Conservation (phyloP, 2,329 filamentous ascomycete genomes). For the Talaromyces atroroseus region DNA sequence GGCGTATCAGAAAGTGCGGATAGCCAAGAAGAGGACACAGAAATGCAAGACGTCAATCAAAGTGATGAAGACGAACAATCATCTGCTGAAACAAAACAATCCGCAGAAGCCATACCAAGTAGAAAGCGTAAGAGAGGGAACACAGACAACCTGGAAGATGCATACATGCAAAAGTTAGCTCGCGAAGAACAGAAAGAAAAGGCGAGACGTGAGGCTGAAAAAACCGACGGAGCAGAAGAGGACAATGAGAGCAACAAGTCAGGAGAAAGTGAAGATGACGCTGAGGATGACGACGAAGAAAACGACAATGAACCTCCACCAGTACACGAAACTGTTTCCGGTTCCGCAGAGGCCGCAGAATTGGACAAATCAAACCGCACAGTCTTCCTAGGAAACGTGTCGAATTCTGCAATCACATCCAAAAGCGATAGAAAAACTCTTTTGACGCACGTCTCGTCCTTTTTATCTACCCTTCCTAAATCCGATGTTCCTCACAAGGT, state of each 20-base stretch:
- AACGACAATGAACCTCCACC: conserved; percentile 24
- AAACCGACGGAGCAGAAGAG: conserved; percentile 50
- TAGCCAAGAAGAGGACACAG: conserved; percentile 31
- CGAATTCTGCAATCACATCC: conserved; percentile 72
- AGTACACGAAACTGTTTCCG: conserved; percentile 35
- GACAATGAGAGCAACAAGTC: conserved; percentile 38
- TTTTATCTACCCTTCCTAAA: conserved; percentile 52
- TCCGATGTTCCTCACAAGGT: conserved; percentile 61
- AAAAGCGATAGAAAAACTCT: conserved; percentile 75
- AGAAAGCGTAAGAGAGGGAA: conserved; percentile 53
- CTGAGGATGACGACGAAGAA: neutral
- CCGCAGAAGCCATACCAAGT: conserved; percentile 20
- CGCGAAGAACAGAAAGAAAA: conserved; percentile 38
- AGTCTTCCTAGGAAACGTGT: conserved; percentile 89
- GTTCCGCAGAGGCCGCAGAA: conserved; percentile 45
- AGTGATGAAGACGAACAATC: conserved; percentile 52
- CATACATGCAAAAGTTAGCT: conserved; percentile 40
- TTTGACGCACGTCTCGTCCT: conserved; percentile 69
- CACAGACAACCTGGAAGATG: conserved; percentile 41
- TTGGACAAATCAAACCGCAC: conserved; percentile 83
- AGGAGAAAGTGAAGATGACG: conserved; percentile 17
- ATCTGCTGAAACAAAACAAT: conserved; percentile 19
- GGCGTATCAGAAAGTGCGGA: conserved; percentile 27
- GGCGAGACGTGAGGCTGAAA: conserved; percentile 25
- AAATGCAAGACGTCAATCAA: conserved; percentile 39